A percentile compares a stretch with the other conserved stretches of the same genome.
Evolutionary conservation across 176 grass and related monocot species (phyloP).

Genomic region (Phoenix roebelenii): DNA sequence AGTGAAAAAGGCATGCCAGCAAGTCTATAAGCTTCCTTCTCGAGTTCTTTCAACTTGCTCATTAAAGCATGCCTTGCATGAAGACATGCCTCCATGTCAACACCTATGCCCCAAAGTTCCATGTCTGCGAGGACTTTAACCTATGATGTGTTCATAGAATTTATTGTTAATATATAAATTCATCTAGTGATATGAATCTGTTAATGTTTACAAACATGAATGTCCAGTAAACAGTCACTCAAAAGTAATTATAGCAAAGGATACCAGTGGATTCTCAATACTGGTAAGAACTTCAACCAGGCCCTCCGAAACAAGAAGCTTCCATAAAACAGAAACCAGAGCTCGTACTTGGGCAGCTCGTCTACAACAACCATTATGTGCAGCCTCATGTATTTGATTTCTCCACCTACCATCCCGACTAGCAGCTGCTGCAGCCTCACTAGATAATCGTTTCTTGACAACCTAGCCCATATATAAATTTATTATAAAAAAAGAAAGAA

Average conservation of each 20-base stretch:
- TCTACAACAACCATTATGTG: constrained; percentile 90
- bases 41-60: constrained; percentile 78
- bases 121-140: constrained; percentile 91
- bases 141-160: constrained; percentile 20
- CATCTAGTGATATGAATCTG: not conserved
- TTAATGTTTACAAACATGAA: constrained; percentile 10
- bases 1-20: constrained; percentile 82
- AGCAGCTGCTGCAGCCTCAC: constrained; percentile 49
- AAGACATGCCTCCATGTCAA: constrained; percentile 90
- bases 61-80: constrained; percentile 63
- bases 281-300: constrained; percentile 48
- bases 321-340: constrained; percentile 57
- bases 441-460: constrained; percentile 70
- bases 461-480: constrained; percentile 25
- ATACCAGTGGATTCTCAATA: constrained; percentile 83
- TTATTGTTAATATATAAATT: no score
- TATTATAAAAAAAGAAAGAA: not conserved
- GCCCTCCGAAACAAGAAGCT: constrained; percentile 63
- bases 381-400: constrained; percentile 92
- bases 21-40: constrained; percentile 70
- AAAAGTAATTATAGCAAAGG: not conserved
- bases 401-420: constrained; percentile 89
- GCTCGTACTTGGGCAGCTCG: constrained; percentile 67
- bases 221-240: not conserved
- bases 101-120: constrained; percentile 84